Base-by-base conservation (phyloP, 2,329 filamentous ascomycete genomes). In the Alternaria rosae region DNA sequence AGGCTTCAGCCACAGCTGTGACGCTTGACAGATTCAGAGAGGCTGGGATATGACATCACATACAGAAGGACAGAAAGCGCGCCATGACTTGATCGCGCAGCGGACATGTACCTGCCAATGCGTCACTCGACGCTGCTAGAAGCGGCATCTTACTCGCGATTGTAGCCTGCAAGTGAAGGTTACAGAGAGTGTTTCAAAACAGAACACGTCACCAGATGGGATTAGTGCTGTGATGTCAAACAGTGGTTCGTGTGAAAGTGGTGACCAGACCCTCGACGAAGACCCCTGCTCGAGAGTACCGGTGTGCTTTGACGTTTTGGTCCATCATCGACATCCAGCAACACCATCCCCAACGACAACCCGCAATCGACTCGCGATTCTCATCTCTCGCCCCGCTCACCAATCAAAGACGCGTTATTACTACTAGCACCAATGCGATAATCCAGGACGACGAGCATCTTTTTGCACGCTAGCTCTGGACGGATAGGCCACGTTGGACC, bases 401-500 rank as follows among this genome's bases (percentile, higher is more conserved):
- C n/a, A 17, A 53, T 32, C 38, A 28, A 57, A 58, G 42, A 43
- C 65, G 48, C 42, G 53, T 35, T 51, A 45, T 47, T 45, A 21
- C 20, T 25, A 20, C 28, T 56, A 61, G 68, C 55, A 59, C 65
- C 69, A 54, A 76, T 76, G 72, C 70, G 35, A 70, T 73, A 72
- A 64, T 60, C 52, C 57, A 55, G 28, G 53, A 51, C 48, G 25
- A 42, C 47, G 30, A 44, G 38, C 50, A 23, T 58, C 28, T 57
- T 52, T 42, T 59, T 9, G 10, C 11, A 55, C 57, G 20, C 44
- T 62, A 45, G 51, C 64, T 48, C 52, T 52, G 65, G 61, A 65
- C 64, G 32, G 57, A 66, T 57, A 70, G 72, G 71, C 72, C 75
- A 76, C 71, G 69, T 76, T 73, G 62, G 66, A 74, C 63, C 64